Evolutionary conservation across 768 basidiomycete species (phyloP).

Genomic region (Trametes sanguinea): DNA sequence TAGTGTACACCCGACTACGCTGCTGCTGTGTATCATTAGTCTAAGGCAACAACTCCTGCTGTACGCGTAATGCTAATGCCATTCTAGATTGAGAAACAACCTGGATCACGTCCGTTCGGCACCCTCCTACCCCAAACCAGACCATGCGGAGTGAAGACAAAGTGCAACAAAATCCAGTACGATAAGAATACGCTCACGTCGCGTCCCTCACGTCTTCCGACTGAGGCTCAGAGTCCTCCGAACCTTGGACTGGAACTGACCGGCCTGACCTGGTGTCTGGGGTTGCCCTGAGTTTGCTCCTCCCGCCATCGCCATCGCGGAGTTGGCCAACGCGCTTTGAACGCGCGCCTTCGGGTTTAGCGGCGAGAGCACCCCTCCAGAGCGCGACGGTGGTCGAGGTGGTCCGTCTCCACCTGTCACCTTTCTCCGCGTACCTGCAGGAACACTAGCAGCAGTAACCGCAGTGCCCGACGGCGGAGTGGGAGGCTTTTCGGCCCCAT

Average conservation of each 20-base stretch:
- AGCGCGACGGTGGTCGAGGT: constrained; percentile 31
- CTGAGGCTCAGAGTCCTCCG: constrained; percentile 45
- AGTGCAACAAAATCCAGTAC: no score
- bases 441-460: constrained; percentile 23
- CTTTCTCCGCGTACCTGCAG: constrained; percentile 59
- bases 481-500: constrained; percentile 43
- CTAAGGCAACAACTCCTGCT: constrained; percentile 1
- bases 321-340: constrained; percentile 40
- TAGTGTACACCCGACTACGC: constrained; percentile 6
- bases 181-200: background rate
- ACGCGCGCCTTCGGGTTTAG: constrained; percentile 69
- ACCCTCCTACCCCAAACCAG: background rate
- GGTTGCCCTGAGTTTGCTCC: constrained; percentile 27
- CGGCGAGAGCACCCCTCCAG: constrained; percentile 59
- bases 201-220: constrained; percentile 32
- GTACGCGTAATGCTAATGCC: constrained; percentile 12
- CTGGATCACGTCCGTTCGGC: background rate
- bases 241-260: constrained; percentile 35
- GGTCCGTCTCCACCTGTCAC: constrained; percentile 52
- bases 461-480: constrained; percentile 25
- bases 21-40: constrained; percentile 17
- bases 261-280: constrained; percentile 34
- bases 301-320: background rate
- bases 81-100: background rate
- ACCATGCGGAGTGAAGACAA: no score